Evolutionary conservation across 1,284 basidiomycete genomes (phyloP).

Genomic region (Malassezia sympodialis): DNA sequence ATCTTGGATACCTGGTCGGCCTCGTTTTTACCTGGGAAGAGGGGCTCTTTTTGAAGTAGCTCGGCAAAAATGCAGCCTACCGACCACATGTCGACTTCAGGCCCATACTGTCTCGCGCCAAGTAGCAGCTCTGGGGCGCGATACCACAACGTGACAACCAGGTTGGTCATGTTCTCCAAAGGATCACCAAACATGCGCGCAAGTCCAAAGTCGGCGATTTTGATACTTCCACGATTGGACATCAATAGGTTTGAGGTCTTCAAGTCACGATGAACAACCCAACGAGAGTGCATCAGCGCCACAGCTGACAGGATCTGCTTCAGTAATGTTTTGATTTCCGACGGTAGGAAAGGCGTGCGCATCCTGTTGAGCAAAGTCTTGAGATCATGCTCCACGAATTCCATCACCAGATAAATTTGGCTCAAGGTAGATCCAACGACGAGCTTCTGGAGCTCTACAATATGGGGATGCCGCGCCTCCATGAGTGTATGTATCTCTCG

Average conservation of each 20-base stretch:
- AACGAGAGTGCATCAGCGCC: slow-evolving; percentile 80
- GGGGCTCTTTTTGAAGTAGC: slow-evolving; percentile 77
- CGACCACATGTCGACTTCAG: slow-evolving; percentile 57
- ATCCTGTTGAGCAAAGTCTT: slow-evolving; percentile 79
- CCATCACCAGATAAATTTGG: slow-evolving; percentile 98
- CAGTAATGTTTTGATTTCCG: slow-evolving; percentile 95
- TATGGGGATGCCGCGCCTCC: slow-evolving; percentile 69
- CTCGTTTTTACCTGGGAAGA: slow-evolving; percentile 92
- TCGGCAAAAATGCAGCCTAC: slow-evolving; percentile 99
- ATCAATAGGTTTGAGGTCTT: slow-evolving; percentile 96
- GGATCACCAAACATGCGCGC: slow-evolving; percentile 92
- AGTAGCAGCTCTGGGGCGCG: slow-evolving; percentile 50
- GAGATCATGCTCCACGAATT: slow-evolving; percentile 98
- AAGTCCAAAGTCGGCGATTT: slow-evolving; percentile 95
- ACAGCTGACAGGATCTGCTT: slow-evolving; percentile 86
- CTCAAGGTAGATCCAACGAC: slow-evolving; percentile 98
- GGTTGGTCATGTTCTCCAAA: slow-evolving; percentile 79
- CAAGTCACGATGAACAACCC: slow-evolving; percentile 94
- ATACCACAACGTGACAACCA: slow-evolving; percentile 98
- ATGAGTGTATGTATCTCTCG: slow-evolving; percentile 90
- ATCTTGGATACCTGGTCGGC: slow-evolving; percentile 70
- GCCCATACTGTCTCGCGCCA: slow-evolving; percentile 26
- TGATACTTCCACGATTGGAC: slow-evolving; percentile 97
- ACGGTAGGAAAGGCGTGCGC: slow-evolving; percentile 88
- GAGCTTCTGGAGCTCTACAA: slow-evolving; percentile 87